These are phyloP conservation scores for Cutaneotrichosporon sp. DNA, from an alignment of 1,284 basidiomycete genomes.

Conservation along the genomic window DNA sequence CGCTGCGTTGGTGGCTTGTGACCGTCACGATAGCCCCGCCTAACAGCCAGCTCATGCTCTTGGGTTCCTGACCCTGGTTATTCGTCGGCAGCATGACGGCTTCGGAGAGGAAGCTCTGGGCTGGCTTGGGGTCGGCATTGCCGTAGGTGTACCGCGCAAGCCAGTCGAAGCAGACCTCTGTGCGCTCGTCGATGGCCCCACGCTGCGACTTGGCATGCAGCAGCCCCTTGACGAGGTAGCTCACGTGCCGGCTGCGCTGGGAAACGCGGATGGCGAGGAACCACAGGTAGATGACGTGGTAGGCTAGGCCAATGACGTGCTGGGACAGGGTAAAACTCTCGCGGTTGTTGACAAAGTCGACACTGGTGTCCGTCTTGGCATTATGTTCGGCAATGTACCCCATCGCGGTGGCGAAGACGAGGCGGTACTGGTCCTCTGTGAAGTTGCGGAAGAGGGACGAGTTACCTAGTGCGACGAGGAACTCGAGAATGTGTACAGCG, in stretches of 20 bases:
- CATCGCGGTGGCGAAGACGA: slow-evolving; percentile 90
- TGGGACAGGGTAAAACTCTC: slow-evolving; percentile 84
- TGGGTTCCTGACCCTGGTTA: slow-evolving; percentile 32
- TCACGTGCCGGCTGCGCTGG: slow-evolving; percentile 75
- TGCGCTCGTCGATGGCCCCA: slow-evolving; percentile 73
- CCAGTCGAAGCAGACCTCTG: slow-evolving; percentile 98
- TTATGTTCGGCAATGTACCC: slow-evolving; percentile 87
- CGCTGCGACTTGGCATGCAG: slow-evolving; percentile 80
- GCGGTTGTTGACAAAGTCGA: slow-evolving; percentile 57
- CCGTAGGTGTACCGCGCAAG: slow-evolving; percentile 91
- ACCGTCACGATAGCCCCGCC: slow-evolving; percentile 85
- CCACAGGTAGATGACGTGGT: slow-evolving; percentile 91
- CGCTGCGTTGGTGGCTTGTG: slow-evolving; percentile 64
- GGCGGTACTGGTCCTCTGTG: slow-evolving; percentile 84
- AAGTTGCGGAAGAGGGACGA: slow-evolving; percentile 82
- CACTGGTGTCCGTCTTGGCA: slow-evolving; percentile 33
- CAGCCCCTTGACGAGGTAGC: slow-evolving; percentile 81
- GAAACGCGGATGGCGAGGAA: slow-evolving; percentile 84
- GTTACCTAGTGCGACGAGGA: slow-evolving; percentile 82
- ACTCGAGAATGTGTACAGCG: slow-evolving; percentile 92
- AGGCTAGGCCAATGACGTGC: slow-evolving; percentile 90
- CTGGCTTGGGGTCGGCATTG: slow-evolving; percentile 85
- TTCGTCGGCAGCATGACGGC: slow-evolving; percentile 48
- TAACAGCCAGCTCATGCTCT: slow-evolving; percentile 71
- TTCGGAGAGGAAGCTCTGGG: slow-evolving; percentile 71